Base-by-base conservation (phyloP, 371 early-diverging fungal genomes). In the Apophysomyces sp. region DNA sequence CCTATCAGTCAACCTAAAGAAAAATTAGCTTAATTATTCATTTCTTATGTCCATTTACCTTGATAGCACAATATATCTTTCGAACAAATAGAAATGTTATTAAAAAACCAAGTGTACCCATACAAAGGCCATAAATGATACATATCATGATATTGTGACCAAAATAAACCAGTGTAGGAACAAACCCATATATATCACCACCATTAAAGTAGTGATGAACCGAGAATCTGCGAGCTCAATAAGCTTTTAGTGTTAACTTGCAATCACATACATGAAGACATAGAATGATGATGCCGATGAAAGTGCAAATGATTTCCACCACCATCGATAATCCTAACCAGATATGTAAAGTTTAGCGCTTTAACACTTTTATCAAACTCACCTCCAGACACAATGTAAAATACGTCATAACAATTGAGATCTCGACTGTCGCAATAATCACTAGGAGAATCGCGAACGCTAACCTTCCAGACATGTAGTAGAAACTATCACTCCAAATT, bases 401-500 rank as follows among this genome's bases (percentile, higher is more conserved):
- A 77, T 96, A 96, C n/a, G 86, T 86, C 71, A 95, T 77, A 62
- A 96, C 76, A 54, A 96, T 84, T n/a, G 95, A 84, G 40, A 95
- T 92, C 71, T 94, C 90, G 21, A 89, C 82, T 27, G 92, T 92
- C 0, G 95, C 95, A 32, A 94, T 56, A 21, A 89, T 76, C 34
- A 34, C 34, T 11, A 34, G 34, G 61, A 94, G 72, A 55, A 95
- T 90, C 21, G 86, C 57, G 63, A 92, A 92, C 69, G 89, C 86
- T 55, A 95, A 70, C 82, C 95, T 94, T 4, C 95, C 94, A 82
- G 92, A 93, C 54, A 67, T 67, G 55, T 94, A 85, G 63, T 95
- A 96, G 56, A 93, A 77, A 65, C 60, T 63, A 15, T 68, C 63
- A 30, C 59, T 52, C 68, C 68, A 68, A 15, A 68, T 68, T 15